A percentile compares a stretch with the other conserved stretches of the same genome.
These are phyloP conservation scores for Leavenworthia alabamica DNA, from an alignment of 345 rosid genomes.

Conservation along the genomic window DNA sequence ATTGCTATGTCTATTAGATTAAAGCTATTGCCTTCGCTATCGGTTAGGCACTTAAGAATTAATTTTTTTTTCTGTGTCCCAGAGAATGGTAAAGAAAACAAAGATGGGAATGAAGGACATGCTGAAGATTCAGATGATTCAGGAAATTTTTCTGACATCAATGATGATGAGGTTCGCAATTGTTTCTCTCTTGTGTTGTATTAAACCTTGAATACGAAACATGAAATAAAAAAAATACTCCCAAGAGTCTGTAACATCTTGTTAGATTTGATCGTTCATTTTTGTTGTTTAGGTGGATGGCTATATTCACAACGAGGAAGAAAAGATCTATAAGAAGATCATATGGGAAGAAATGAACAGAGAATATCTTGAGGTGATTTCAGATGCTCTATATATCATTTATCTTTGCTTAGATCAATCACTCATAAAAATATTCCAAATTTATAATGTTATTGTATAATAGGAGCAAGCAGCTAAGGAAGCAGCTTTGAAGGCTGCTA, in stretches of 20 bases:
- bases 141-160: constrained; percentile 67
- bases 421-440: neutral
- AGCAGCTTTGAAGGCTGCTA: constrained; percentile 60
- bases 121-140: constrained; percentile 41
- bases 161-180: constrained; percentile 64
- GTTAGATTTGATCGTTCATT: constrained; percentile 9
- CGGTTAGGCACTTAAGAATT: constrained; percentile 8
- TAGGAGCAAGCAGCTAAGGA: constrained; percentile 97
- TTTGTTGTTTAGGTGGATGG: constrained; percentile 49
- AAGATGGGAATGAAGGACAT: constrained; percentile 30
- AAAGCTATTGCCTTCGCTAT: constrained; percentile 7
- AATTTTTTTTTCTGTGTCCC: constrained; percentile 10
- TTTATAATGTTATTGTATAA: constrained; percentile 7
- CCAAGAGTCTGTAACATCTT: no score
- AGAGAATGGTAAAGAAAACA: constrained; percentile 27
- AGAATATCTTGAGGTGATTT: constrained; percentile 75
- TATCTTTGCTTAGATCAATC: neutral
- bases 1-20: constrained; percentile 17
- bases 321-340: constrained; percentile 50
- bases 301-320: constrained; percentile 77
- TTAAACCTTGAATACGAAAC: neutral
- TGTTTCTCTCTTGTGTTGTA: constrained; percentile 8
- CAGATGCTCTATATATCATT: neutral
- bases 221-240: no score
- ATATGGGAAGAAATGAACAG: constrained; percentile 81